Evolutionary conservation across 164 flowering plant species (phyloP).

Genomic region (Vitis rotundifolia): DNA sequence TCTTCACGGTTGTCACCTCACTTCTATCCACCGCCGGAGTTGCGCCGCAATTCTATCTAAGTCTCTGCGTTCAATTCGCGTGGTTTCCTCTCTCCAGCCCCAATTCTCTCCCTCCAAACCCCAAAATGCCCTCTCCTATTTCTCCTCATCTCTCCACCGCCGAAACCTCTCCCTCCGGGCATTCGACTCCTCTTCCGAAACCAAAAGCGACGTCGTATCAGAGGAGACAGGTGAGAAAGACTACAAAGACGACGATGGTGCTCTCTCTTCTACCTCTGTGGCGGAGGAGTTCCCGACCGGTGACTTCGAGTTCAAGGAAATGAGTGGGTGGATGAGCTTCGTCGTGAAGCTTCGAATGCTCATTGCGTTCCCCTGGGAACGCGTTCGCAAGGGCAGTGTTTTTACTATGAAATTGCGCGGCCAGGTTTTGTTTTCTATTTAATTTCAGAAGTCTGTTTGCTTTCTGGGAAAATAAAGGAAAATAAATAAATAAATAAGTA

Average conservation of each 20-base stretch:
- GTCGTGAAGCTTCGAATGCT: conserved; percentile 71
- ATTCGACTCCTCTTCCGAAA: conserved; percentile 34
- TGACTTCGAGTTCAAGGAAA: conserved; percentile 57
- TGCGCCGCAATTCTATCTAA: conserved; percentile 18
- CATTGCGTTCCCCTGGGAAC: conserved; percentile 82
- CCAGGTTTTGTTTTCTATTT: conserved; percentile 50
- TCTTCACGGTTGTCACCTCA: conserved; percentile 28
- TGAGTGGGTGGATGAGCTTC: conserved; percentile 54
- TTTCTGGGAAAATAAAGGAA: too few species aligned
- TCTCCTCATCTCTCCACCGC: conserved; percentile 3
- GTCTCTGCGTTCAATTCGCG: conserved; percentile 2
- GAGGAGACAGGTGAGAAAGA: too few species aligned
- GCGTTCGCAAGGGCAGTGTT: conserved; percentile 79
- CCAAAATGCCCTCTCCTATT: background rate
- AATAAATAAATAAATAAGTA: too few species aligned
- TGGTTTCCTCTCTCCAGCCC: conserved; percentile 5
- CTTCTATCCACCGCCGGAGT: conserved; percentile 18
- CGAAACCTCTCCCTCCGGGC: conserved; percentile 28
- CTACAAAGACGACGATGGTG: too few species aligned
- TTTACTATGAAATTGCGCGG: conserved; percentile 81
- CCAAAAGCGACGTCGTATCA: too few species aligned
- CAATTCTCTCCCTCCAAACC: background rate
- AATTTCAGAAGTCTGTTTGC: background rate
- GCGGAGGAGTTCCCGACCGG: conserved; percentile 66
- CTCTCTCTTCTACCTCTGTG: background rate